Percentiles rank a stretch among this genome's conserved stretches.
Evolutionary conservation across 1,139 yeast genomes (phyloP).

Genomic region (Yamadazyma pseudoaaseri): DNA sequence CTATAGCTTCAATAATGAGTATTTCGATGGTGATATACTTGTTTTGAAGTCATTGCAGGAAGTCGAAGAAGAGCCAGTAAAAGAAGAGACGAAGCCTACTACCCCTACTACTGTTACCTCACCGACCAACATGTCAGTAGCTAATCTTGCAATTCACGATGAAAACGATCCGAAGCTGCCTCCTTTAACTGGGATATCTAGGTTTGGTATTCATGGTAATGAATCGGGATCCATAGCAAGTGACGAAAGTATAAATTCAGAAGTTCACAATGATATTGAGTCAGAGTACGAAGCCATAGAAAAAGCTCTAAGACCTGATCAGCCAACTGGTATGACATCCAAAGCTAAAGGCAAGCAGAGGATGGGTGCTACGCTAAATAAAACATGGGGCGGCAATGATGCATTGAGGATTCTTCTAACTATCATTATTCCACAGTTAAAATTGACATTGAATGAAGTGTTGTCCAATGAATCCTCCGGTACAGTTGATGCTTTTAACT

Average conservation of each 20-base stretch:
- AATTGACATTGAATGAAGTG: slow-evolving; percentile 33
- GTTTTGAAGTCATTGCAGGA: slow-evolving; percentile 18
- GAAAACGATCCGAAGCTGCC: slow-evolving; percentile 8
- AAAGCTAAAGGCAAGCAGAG: slow-evolving; percentile 61
- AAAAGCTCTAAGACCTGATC: slow-evolving; percentile 36
- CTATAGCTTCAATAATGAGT: slow-evolving; percentile 27
- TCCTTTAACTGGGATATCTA: not conserved
- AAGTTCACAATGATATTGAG: slow-evolving; percentile 9
- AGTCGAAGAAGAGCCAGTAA: slow-evolving; percentile 13
- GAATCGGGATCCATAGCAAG: slow-evolving; percentile 5
- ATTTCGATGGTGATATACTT: slow-evolving; percentile 22
- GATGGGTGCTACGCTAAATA: slow-evolving; percentile 45
- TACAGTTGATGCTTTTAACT: slow-evolving; percentile 27
- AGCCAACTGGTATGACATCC: slow-evolving; percentile 63
- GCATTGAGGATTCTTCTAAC: slow-evolving; percentile 47
- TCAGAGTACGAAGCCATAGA: slow-evolving; percentile 22
- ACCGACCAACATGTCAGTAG: slow-evolving; percentile 7
- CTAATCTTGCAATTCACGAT: slow-evolving; percentile 10
- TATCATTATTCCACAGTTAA: slow-evolving; percentile 40
- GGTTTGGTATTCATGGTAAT: slow-evolving; percentile 1
- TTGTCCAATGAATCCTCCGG: slow-evolving; percentile 27
- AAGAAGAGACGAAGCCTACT: slow-evolving; percentile 4
- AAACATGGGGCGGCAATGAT: slow-evolving; percentile 62
- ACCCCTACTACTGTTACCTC: not conserved
- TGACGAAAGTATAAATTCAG: slow-evolving; percentile 2